Conservation (phyloP, 495 filamentous ascomycete genomes). For the Penicillium longicatenatum region DNA sequence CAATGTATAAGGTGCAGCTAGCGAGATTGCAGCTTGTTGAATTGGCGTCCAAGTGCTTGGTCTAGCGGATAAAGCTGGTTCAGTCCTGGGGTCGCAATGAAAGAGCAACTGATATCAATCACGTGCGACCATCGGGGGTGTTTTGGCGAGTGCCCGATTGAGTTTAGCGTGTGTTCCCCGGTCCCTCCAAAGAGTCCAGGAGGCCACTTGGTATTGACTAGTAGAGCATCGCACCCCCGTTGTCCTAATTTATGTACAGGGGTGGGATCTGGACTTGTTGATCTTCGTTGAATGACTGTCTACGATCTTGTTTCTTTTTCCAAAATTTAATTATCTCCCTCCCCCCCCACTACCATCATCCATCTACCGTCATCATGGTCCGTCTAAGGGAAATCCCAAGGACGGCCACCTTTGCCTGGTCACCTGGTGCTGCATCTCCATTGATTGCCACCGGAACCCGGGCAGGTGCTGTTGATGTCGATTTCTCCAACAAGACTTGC, state of each 20-base stretch:
- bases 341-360: conserved; percentile 27
- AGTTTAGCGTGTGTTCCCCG: conserved; percentile 38
- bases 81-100: conserved; percentile 1
- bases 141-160: conserved; percentile 43
- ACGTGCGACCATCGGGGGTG: conserved; percentile 40
- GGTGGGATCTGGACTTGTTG: conserved; percentile 23
- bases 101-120: conserved; percentile 45
- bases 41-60: background rate
- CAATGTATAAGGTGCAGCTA: background rate
- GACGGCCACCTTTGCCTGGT: conserved; percentile 97
- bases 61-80: background rate
- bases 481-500: conserved; percentile 96
- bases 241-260: conserved; percentile 29
- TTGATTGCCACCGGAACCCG: conserved; percentile 93
- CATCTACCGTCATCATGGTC: conserved; percentile 69
- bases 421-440: conserved; percentile 70
- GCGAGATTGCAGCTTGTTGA: background rate
- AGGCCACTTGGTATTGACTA: conserved; percentile 49
- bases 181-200: conserved; percentile 40
- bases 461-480: conserved; percentile 91
- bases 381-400: conserved; percentile 91
- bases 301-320: conserved; percentile 21
- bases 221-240: conserved; percentile 28
- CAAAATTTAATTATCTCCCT: conserved; percentile 1
- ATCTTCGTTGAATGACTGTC: conserved; percentile 18